A percentile compares a stretch with the other conserved stretches of the same genome.
These are phyloP conservation scores for Suillus fuscotomentosus DNA, from an alignment of 768 basidiomycete genomes.

Conservation along the genomic window DNA sequence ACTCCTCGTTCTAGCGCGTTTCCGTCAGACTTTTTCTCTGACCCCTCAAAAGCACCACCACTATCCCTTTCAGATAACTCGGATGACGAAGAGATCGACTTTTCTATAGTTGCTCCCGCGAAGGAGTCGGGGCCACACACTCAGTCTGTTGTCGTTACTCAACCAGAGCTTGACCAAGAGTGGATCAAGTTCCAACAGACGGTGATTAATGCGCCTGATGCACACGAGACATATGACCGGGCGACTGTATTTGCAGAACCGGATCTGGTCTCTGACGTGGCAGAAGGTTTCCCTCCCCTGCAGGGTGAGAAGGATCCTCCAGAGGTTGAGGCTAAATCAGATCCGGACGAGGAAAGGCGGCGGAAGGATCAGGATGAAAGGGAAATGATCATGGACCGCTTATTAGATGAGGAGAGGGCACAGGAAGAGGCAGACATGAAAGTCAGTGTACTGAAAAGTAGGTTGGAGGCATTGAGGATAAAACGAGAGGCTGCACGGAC, in stretches of 20 bases:
- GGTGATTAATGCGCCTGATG: conserved; percentile 45
- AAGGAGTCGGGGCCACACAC: neutral
- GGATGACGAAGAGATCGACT: conserved; percentile 41
- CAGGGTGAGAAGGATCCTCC: neutral
- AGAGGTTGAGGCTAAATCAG: conserved; percentile 5
- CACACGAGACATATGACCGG: conserved; percentile 54
- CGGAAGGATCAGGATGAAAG: conserved; percentile 68
- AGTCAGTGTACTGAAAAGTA: conserved; percentile 61
- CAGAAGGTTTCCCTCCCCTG: conserved; percentile 47
- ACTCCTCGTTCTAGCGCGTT: conserved; percentile 31
- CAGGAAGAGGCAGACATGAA: conserved; percentile 88
- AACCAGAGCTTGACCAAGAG: conserved; percentile 58
- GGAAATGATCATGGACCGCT: conserved; percentile 82
- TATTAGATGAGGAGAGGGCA: conserved; percentile 80
- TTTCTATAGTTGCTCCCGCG: conserved; percentile 12
- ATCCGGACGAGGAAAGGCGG: conserved; percentile 44
- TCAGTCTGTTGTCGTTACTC: neutral
- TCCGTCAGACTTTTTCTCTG: conserved; percentile 81
- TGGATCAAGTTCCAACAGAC: conserved; percentile 72
- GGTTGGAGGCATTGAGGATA: conserved; percentile 56
- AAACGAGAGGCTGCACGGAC: conserved; percentile 38
- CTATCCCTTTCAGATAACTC: conserved; percentile 33
- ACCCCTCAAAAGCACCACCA: conserved; percentile 53
- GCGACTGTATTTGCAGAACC: conserved; percentile 77
- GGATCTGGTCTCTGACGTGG: conserved; percentile 44